Base-by-base conservation (phyloP, 2,329 filamentous ascomycete genomes). In the Diaporthe australafricana region DNA sequence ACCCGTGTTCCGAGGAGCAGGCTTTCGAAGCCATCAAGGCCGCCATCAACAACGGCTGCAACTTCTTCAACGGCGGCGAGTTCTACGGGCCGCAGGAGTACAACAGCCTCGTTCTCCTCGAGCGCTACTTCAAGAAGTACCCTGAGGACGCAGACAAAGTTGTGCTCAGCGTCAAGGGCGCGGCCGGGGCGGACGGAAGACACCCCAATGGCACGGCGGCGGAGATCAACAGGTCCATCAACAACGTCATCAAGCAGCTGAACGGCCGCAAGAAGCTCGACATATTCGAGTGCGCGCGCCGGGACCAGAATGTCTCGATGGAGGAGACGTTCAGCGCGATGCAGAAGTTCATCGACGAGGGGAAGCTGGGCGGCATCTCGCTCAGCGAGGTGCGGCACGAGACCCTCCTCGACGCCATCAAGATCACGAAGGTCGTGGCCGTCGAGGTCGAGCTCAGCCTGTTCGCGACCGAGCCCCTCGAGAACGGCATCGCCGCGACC, bases 161-260 rank as follows among this genome's bases (percentile, higher is more conserved):
- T n/a, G 84, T 91, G 14, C 80, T 93, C 57, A 86, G 85, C 76
- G 86, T 93, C 77, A 93, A 93, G 81, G 90, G 90, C 35, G 88
- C 85, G 9, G 47, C 83, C 40, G 78, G 85, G 53, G 12, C 35
- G 12, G 27, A 48, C 70, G 79, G 75, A 11, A 75, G 84, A 47
- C 69, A 67, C 1, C 84, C 86, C 0, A 86, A 91, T 76, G 86
- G 88, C 25, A 87, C 85, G 5, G 85, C 87, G 8, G 85, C 87
- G 52, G 84, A 84, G 53, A 83, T 92, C 25, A 87, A 89, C 40
- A 84, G 83, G 47, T 90, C 87, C 7, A 82, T 93, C 52, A 88
- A 92, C 70, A 87, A 89, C 70, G 87, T 87, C 75, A 78, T 92
- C 27, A 73, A 70, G 20, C 81, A 84, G 74, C 81, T 88, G 14